A percentile compares a stretch with the other conserved stretches of the same genome.
These are phyloP conservation scores for Hypoxylon sp. DNA, from an alignment of 2,329 filamentous ascomycete species.

Conservation along the genomic window DNA sequence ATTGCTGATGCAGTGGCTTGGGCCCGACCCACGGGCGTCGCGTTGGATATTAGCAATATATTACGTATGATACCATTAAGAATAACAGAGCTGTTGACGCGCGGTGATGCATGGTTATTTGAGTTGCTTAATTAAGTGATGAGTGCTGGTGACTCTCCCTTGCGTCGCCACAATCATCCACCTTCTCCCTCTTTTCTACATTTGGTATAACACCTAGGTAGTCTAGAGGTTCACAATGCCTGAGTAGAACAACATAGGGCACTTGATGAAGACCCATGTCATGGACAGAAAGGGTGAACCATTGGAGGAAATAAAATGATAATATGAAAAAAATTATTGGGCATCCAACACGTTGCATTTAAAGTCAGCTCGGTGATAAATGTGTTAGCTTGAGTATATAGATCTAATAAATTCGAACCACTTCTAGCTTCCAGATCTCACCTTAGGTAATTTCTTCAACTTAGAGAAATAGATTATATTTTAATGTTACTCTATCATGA, in stretches of 20 bases:
- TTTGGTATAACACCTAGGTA: not conserved
- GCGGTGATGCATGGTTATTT: not conserved
- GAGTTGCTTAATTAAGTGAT: conserved; percentile 3
- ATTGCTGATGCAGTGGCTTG: conserved; percentile 26
- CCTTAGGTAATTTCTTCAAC: too few relatives aligned
- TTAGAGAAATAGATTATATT: too few relatives aligned
- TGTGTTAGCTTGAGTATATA: too few relatives aligned
- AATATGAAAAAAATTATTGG: too few relatives aligned
- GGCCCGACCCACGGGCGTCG: not conserved
- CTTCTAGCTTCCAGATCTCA: too few relatives aligned
- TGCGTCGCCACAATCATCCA: not conserved
- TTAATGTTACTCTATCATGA: too few relatives aligned
- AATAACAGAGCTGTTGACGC: conserved; percentile 24
- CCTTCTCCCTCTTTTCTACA: not conserved
- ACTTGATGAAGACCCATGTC: not conserved
- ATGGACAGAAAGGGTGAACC: not conserved
- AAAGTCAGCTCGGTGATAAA: too few relatives aligned
- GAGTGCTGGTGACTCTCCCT: not conserved
- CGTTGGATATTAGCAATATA: conserved; percentile 19
- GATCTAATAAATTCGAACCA: too few relatives aligned
- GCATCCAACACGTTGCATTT: too few relatives aligned
- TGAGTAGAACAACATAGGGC: not conserved
- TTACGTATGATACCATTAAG: conserved; percentile 25
- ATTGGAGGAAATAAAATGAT: too few relatives aligned
- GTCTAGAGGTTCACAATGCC: not conserved